phyloP scores from a whole-genome alignment of 2,329 filamentous ascomycete genomes.

The Ophiostoma ulmi region DNA sequence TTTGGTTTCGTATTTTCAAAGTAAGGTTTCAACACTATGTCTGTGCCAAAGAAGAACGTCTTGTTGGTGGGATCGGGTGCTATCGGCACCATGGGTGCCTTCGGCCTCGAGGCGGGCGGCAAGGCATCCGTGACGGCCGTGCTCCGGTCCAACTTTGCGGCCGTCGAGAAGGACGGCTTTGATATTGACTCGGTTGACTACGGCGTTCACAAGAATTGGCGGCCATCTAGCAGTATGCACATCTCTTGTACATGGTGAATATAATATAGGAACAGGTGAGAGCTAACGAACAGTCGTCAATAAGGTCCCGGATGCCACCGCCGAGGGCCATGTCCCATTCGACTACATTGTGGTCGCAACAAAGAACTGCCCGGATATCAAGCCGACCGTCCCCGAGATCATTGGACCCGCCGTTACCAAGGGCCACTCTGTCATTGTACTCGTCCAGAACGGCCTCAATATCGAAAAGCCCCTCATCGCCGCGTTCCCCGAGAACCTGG shows the following conservation, averaged over 20 bases:
- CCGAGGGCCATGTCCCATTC: slow-evolving; percentile 8
- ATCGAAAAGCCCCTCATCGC: slow-evolving; percentile 23
- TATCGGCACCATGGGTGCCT: slow-evolving; percentile 25
- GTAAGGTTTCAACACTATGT: background rate
- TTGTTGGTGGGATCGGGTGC: slow-evolving; percentile 25
- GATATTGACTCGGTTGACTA: slow-evolving; percentile 22
- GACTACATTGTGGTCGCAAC: slow-evolving; percentile 26
- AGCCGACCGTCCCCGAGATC: slow-evolving; percentile 23
- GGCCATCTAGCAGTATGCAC: slow-evolving; percentile 14
- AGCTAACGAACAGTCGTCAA: slow-evolving; percentile 15
- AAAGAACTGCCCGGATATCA: slow-evolving; percentile 25
- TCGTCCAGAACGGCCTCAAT: slow-evolving; percentile 26
- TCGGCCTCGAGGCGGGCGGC: slow-evolving; percentile 24
- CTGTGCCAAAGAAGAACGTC: slow-evolving; percentile 19
- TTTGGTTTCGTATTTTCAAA: background rate
- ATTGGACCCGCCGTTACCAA: slow-evolving; percentile 24
- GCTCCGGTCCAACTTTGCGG: slow-evolving; percentile 25
- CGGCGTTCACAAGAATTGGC: slow-evolving; percentile 21
- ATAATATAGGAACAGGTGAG: background rate
- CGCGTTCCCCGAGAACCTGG: slow-evolving; percentile 22
- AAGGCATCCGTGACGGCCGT: slow-evolving; percentile 24
- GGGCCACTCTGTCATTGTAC: slow-evolving; percentile 22
- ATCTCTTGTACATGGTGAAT: background rate
- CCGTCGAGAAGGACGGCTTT: slow-evolving; percentile 23
- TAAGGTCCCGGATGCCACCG: slow-evolving; percentile 18